These are phyloP conservation scores for Raddia guianensis DNA, from an alignment of 176 grass and related monocot genomes.

Conservation along the genomic window DNA sequence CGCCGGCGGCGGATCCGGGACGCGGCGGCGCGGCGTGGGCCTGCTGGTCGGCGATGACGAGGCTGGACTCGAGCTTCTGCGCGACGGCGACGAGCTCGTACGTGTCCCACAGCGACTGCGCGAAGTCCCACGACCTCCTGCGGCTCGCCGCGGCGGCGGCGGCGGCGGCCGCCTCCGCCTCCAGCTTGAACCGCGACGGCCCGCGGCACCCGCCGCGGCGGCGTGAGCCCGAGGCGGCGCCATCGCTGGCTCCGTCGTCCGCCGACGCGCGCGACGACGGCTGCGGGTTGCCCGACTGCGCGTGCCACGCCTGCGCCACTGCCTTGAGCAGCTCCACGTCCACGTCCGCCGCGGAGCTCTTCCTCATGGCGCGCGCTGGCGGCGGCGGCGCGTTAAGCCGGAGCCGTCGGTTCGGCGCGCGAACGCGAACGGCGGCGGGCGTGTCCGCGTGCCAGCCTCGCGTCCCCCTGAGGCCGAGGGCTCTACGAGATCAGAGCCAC, in stretches of 20 bases:
- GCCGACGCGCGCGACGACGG: slow-evolving; percentile 13
- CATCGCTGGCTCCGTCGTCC: background rate
- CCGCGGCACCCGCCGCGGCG: background rate
- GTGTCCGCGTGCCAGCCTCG: slow-evolving; percentile 15
- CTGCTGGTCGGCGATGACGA: slow-evolving; percentile 45
- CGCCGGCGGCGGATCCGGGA: background rate
- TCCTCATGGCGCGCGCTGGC: slow-evolving; percentile 39
- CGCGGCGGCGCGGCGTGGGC: background rate
- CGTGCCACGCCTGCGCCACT: slow-evolving; percentile 84
- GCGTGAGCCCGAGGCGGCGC: slow-evolving; percentile 23
- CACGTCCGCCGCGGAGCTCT: slow-evolving; percentile 25
- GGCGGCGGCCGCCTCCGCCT: slow-evolving; percentile 43
- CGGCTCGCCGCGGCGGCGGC: background rate
- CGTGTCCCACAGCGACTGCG: slow-evolving; percentile 73
- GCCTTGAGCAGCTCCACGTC: slow-evolving; percentile 79
- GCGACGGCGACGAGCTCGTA: slow-evolving; percentile 82
- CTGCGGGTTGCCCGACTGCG: slow-evolving; percentile 60
- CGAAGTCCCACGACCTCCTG: slow-evolving; percentile 56
- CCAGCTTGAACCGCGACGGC: slow-evolving; percentile 81
- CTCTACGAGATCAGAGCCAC: background rate
- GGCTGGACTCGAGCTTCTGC: slow-evolving; percentile 63
- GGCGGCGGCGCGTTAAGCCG: background rate
- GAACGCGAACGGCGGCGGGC: slow-evolving; percentile 1
- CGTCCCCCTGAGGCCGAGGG: background rate
- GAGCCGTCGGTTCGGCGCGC: slow-evolving; percentile 21